Evolutionary conservation across 2,329 filamentous ascomycete species (phyloP).

Genomic region (Aspergillus latus): DNA sequence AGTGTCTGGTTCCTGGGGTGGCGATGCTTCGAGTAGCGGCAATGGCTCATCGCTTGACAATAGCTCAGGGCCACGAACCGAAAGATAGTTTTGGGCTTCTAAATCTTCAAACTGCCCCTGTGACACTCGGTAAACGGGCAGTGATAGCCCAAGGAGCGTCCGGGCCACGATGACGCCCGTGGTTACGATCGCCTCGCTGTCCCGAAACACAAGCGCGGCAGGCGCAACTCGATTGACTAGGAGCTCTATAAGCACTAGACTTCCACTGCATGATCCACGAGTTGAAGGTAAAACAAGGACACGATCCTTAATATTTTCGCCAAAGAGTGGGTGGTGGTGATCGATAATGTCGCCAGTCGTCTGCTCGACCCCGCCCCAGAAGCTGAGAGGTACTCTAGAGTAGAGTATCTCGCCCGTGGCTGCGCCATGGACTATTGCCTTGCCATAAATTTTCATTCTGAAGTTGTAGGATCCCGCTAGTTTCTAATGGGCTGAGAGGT

Average conservation of each 20-base stretch:
- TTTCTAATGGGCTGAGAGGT: no score
- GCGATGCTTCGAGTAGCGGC: neutral
- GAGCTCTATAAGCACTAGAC: constrained; percentile 48
- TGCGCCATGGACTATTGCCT: constrained; percentile 12
- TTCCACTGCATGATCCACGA: constrained; percentile 51
- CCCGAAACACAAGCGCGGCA: constrained; percentile 43
- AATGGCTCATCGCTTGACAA: neutral
- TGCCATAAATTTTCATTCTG: neutral
- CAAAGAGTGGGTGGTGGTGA: constrained; percentile 44
- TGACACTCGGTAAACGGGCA: constrained; percentile 39
- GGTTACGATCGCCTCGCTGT: constrained; percentile 47
- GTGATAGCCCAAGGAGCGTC: constrained; percentile 41
- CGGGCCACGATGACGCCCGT: constrained; percentile 47
- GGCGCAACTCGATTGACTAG: constrained; percentile 44
- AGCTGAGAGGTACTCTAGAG: constrained; percentile 40
- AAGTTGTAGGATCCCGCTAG: no score
- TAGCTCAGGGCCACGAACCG: neutral
- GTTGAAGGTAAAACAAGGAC: constrained; percentile 48
- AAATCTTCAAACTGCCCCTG: neutral
- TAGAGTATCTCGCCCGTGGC: constrained; percentile 32
- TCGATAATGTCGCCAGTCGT: constrained; percentile 47
- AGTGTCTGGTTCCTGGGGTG: neutral
- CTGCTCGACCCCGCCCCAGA: constrained; percentile 49
- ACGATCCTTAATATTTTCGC: constrained; percentile 30
- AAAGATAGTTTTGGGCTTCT: neutral